Evolutionary conservation across 257 asterid species (phyloP), one percentile per base, ranked within the genome.

Genomic region (Rauvolfia tetraphylla): DNA sequence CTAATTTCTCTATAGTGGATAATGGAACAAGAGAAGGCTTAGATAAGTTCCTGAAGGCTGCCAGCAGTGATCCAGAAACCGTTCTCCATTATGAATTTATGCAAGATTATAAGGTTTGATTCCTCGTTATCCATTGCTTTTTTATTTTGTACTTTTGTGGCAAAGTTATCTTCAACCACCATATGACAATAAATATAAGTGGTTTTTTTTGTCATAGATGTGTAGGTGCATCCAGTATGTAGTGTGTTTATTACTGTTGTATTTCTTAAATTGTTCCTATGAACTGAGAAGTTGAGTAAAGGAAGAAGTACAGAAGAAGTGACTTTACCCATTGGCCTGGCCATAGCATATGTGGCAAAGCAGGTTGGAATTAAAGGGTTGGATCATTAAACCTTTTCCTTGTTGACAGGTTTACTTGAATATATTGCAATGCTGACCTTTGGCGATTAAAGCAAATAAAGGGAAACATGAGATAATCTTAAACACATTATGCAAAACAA

Each of bases 61-160:
- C 99, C 70, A 95, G 99, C 87, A 83, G 87, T 76, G 99, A 95
- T 81, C 99, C 99, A 58, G 99, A 95, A 83, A 95, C 96, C 38
- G 97, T 95, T 83, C 97, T 95, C 72, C 99, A 95, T 86, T 95
- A 95, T 63, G 99, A 95, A 84, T 95, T 95, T 79, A 95, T 95
- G 99, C 99, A 95, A 88, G 99, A 95, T 79, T 95, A 95, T 88
- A 95, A 95, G 99, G 99, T 95, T 72, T 79, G 81, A 41, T 41
- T 48, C 61, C 80, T 31, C 34, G 22, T 0, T 33, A 27, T 41
- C 39, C 42, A 67, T 34, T 74, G 31, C 59, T 44, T 20, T 18
- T 75, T 68, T 67, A 27, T 62, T 44, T 61, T 36, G 39, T 57
- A 49, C 53, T 75, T 20, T 31, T 75, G 31, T 34, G 46, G 34